These are phyloP conservation scores for Trypanosoma brucei DNA, from an alignment of 208 protist genomes.

Conservation along the genomic window DNA sequence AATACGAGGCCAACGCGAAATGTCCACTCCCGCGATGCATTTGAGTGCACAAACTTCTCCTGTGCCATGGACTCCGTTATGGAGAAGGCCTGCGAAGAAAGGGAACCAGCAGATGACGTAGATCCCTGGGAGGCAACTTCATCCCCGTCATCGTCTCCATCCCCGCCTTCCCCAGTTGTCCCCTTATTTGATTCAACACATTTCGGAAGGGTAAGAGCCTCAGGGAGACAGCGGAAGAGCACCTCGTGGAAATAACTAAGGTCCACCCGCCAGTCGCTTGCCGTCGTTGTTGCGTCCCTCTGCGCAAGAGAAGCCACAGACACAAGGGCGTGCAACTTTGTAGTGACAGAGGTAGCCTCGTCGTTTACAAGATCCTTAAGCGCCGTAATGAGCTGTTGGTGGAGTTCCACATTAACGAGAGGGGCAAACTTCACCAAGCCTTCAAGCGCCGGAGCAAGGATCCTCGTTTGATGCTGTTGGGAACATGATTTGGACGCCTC, in stretches of 20 bases:
- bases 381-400: constrained; percentile 84
- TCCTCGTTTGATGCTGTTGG: constrained; percentile 81
- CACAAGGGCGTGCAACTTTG: constrained; percentile 85
- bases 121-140: constrained; percentile 79
- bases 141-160: constrained; percentile 44
- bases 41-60: constrained; percentile 72
- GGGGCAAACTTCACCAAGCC: constrained; percentile 90
- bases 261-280: constrained; percentile 85
- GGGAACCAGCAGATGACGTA: constrained; percentile 77
- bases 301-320: constrained; percentile 85
- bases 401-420: constrained; percentile 87
- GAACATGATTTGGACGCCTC: constrained; percentile 81
- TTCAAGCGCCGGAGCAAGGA: constrained; percentile 84
- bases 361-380: constrained; percentile 86
- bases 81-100: constrained; percentile 89
- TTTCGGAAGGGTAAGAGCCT: constrained; percentile 71
- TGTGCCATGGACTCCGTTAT: constrained; percentile 89
- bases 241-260: constrained; percentile 92
- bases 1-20: constrained; percentile 85
- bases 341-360: constrained; percentile 73
- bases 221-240: constrained; percentile 76
- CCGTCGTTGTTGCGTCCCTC: constrained; percentile 73
- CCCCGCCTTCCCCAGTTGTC: constrained; percentile 4
- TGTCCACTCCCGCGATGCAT: constrained; percentile 83
- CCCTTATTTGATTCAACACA: constrained; percentile 31